Percentiles rank a stretch among this genome's conserved stretches.
Evolutionary conservation across 31 red algal species (phyloP).

Genomic region (Asparagopsis taxiformis): DNA sequence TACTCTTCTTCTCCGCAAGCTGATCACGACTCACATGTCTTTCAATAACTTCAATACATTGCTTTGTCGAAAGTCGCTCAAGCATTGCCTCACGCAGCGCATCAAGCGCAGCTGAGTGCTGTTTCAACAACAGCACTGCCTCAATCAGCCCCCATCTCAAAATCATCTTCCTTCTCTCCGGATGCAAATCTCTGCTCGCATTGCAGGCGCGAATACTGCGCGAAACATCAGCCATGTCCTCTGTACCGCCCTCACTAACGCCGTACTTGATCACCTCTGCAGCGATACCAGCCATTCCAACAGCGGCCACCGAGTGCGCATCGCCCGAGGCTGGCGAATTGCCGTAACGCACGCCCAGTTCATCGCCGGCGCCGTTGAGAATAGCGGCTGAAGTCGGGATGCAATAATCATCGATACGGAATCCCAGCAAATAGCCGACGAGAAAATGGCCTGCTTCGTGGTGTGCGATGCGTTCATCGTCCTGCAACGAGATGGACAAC

Average conservation of each 20-base stretch:
- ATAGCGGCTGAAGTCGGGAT: neutral
- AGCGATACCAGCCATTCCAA: constrained; percentile 28
- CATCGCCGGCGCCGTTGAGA: neutral
- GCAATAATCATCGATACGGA: constrained; percentile 1
- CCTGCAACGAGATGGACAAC: constrained; percentile 1
- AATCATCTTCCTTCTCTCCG: too few species aligned
- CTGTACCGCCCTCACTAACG: constrained; percentile 5
- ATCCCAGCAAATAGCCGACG: constrained; percentile 34
- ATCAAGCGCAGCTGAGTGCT: constrained; percentile 27
- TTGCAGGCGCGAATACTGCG: neutral
- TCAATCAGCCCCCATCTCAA: constrained; percentile 57
- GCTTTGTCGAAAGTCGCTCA: constrained; percentile 1
- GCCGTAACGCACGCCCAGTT: constrained; percentile 2
- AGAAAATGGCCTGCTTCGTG: constrained; percentile 69
- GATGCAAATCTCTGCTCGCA: too few species aligned
- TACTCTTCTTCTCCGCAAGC: neutral
- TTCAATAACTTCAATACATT: constrained; percentile 26
- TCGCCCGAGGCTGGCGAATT: constrained; percentile 3
- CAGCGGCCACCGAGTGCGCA: constrained; percentile 6
- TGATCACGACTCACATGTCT: neutral
- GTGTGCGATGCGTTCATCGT: constrained; percentile 7
- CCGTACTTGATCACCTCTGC: constrained; percentile 27
- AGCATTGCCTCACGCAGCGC: constrained; percentile 11
- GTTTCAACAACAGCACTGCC: constrained; percentile 31
- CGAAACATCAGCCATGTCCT: constrained; percentile 27